A percentile compares a stretch with the other conserved stretches of the same genome.
Conservation (phyloP, 1,284 basidiomycete species). For the Trametes hirsuta region DNA sequence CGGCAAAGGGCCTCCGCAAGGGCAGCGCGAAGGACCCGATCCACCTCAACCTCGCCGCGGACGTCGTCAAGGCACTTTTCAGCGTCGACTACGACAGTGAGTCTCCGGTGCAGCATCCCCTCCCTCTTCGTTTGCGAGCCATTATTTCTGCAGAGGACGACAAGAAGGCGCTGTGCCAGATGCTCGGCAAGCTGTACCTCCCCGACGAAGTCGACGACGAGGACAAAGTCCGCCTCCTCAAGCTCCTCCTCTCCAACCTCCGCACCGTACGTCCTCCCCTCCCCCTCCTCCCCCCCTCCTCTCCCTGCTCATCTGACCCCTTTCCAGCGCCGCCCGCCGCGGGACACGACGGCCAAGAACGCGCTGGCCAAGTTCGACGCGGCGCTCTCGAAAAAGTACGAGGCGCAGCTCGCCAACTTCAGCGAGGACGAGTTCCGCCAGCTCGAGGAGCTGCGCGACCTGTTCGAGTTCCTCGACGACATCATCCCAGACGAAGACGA, state of each 20-base stretch:
- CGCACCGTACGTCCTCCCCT: conserved; percentile 52
- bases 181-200: conserved; percentile 80
- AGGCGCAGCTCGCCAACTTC: conserved; percentile 60
- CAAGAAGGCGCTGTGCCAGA: conserved; percentile 80
- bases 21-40: conserved; percentile 52
- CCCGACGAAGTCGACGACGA: conserved; percentile 65
- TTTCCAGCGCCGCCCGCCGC: conserved; percentile 69
- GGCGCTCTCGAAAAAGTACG: conserved; percentile 60
- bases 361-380: conserved; percentile 71
- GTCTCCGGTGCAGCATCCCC: neutral
- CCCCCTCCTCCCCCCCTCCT: neutral
- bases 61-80: conserved; percentile 71
- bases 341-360: conserved; percentile 72
- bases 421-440: conserved; percentile 73
- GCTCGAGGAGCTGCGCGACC: conserved; percentile 56
- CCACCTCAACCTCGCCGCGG: conserved; percentile 81
- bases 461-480: conserved; percentile 73
- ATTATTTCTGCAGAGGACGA: conserved; percentile 62
- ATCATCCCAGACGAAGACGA: conserved; percentile 52
- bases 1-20: conserved; percentile 42
- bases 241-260: conserved; percentile 62
- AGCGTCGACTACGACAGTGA: conserved; percentile 48
- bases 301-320: neutral
- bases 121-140: neutral
- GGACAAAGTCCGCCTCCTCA: conserved; percentile 60